Evolutionary conservation across 2,329 filamentous ascomycete genomes (phyloP).

Genomic region (Trichoderma citrinoviride): DNA sequence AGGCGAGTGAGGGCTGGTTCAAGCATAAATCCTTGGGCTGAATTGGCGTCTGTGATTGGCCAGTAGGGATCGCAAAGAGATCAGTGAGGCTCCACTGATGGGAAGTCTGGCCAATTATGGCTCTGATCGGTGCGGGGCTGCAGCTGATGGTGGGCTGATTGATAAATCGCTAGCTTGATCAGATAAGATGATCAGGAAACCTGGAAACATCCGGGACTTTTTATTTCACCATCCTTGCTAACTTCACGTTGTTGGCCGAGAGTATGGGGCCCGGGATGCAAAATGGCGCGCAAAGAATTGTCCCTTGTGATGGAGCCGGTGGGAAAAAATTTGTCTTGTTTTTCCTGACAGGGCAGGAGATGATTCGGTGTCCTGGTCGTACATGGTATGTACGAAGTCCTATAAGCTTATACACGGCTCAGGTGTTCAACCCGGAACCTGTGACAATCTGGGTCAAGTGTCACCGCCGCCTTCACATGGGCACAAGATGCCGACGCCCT

Average conservation of each 20-base stretch:
- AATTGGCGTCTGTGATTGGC: slow-evolving; percentile 1
- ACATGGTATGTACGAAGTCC: no score
- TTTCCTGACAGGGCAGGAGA: no score
- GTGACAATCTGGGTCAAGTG: no score
- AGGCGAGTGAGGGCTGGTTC: neutral
- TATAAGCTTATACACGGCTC: no score
- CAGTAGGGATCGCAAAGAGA: neutral
- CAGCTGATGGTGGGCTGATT: slow-evolving; percentile 16
- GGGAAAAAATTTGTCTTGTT: no score
- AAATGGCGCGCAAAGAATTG: slow-evolving; percentile 16
- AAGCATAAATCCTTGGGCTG: slow-evolving; percentile 11
- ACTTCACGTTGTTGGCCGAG: neutral
- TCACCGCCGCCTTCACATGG: no score
- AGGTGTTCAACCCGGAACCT: no score
- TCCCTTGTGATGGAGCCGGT: neutral
- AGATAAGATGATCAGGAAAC: slow-evolving; percentile 14
- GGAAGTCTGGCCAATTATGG: neutral
- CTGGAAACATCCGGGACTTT: neutral
- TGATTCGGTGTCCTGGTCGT: no score
- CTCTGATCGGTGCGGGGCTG: neutral
- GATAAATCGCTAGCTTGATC: slow-evolving; percentile 16
- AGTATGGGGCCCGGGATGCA: neutral
- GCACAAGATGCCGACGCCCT: no score
- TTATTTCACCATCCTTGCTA: no score
- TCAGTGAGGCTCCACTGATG: neutral